Conservation (phyloP, 371 early-diverging fungal genomes). For the Vairimorpha necatrix region DNA sequence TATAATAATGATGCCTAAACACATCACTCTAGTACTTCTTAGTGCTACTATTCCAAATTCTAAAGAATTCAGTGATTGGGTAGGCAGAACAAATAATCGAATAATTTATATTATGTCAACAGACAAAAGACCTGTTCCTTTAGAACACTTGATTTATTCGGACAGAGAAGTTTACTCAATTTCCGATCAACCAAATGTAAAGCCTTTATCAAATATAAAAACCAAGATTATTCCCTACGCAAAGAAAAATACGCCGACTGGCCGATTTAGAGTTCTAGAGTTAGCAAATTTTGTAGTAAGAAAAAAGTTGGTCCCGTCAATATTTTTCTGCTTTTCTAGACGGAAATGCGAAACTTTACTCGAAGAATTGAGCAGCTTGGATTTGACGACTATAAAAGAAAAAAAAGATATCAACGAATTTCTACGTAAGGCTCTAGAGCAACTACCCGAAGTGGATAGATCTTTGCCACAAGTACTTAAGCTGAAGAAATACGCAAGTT, state of each 20-base stretch:
- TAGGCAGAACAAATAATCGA: slow-evolving; percentile 89
- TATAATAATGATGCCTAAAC: slow-evolving; percentile 84
- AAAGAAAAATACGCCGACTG: slow-evolving; percentile 46
- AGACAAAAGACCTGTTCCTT: slow-evolving; percentile 83
- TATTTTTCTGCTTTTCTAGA: slow-evolving; percentile 64
- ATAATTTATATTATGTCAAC: slow-evolving; percentile 95
- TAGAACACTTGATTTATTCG: slow-evolving; percentile 79
- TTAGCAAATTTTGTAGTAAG: slow-evolving; percentile 54
- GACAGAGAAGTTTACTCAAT: slow-evolving; percentile 44
- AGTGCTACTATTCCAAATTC: slow-evolving; percentile 98
- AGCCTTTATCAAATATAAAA: slow-evolving; percentile 31
- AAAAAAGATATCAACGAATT: slow-evolving; percentile 53
- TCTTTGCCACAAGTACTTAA: slow-evolving; percentile 79
- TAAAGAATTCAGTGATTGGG: slow-evolving; percentile 96
- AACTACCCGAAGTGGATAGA: slow-evolving; percentile 53
- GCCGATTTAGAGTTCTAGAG: slow-evolving; percentile 46
- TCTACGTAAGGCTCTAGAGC: slow-evolving; percentile 47
- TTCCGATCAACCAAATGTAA: slow-evolving; percentile 30
- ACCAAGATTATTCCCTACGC: slow-evolving; percentile 11
- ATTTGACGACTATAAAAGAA: slow-evolving; percentile 54
- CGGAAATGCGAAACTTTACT: slow-evolving; percentile 53
- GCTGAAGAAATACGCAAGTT: slow-evolving; percentile 73
- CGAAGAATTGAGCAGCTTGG: slow-evolving; percentile 37
- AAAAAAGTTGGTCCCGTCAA: slow-evolving; percentile 49
- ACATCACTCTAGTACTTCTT: slow-evolving; percentile 73